phyloP scores from a whole-genome alignment of 2,329 filamentous ascomycete genomes.

The Mycosphaerella arachidis region DNA sequence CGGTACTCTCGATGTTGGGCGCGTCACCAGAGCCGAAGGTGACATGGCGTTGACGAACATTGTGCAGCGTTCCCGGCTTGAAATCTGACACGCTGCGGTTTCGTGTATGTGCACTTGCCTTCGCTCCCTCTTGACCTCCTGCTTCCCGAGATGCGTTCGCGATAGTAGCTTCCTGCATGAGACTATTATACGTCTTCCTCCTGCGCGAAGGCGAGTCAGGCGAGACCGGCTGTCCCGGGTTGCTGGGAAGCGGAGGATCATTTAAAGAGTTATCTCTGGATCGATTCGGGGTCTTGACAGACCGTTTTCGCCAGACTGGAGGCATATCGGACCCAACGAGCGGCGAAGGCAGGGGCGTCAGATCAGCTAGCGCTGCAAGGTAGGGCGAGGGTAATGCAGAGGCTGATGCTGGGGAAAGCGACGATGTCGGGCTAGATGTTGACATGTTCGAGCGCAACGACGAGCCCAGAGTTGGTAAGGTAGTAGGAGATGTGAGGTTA shows the following conservation, averaged over 20 bases:
- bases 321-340: conserved; percentile 39
- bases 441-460: conserved; percentile 40
- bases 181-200: conserved; percentile 47
- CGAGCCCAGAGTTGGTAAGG: conserved; percentile 23
- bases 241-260: conserved; percentile 32
- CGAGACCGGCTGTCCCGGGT: conserved; percentile 21
- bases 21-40: conserved; percentile 58
- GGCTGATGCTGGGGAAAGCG: conserved; percentile 43
- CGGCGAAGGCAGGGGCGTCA: conserved; percentile 51
- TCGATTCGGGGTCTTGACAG: conserved; percentile 28
- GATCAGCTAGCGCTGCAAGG: conserved; percentile 45
- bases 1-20: conserved; percentile 48
- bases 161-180: conserved; percentile 38
- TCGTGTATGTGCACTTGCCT: conserved; percentile 45
- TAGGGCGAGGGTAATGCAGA: conserved; percentile 46
- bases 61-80: conserved; percentile 64
- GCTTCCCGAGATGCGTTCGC: conserved; percentile 22
- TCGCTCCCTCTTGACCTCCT: conserved; percentile 22
- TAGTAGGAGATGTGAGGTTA: conserved; percentile 37
- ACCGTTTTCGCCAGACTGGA: conserved; percentile 39
- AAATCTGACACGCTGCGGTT: conserved; percentile 90
- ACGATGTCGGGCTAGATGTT: conserved; percentile 41
- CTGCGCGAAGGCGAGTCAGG: conserved; percentile 31
- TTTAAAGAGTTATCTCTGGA: conserved; percentile 28
- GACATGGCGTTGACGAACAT: conserved; percentile 64